Evolutionary conservation across 1,139 yeast genomes (phyloP), one percentile per base, ranked within the genome.

Genomic region (Debaryomyces coudertii): DNA sequence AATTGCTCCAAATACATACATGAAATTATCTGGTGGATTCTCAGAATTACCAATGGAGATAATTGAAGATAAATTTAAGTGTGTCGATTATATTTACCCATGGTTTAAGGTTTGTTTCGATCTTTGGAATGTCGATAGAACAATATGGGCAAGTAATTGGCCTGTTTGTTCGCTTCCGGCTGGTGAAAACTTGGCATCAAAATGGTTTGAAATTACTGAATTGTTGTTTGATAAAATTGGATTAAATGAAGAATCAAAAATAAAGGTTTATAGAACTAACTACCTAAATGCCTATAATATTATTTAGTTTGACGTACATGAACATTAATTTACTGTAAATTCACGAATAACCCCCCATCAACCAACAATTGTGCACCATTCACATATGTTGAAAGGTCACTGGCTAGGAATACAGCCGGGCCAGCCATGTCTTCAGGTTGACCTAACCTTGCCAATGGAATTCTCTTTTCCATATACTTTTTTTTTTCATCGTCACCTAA

Each of bases 391-490:
- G 77, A 64, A 49, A 73, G 52, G 42, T 75, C 80, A 49, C 77
- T 69, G 1, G 78, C 78, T 41, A 76, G 56, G 52, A 76, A 76
- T 1, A 73, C 64, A 7, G 74, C 77, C 3, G 80, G 80, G 0
- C 80, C 80, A 2, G 73, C 77, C 46, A 77, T 52, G 53, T 77
- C 81, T 9, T 62, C 58, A 2, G 79, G 68, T 11, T 56, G 52
- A 0, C 80, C 81, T 43, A 76, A 53, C 53, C 80, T 61, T 1
- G 76, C 75, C 43, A 76, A 56, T 6, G 80, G 80, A n/a, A 73
- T 69, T 50, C 79, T 58, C 2, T 63, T 63, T 46, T 65, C 69
- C 76, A 71, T 70, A 46, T 68, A 66, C 1, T 47, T 40, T 46
- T 57, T 61, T 52, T 69, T 69, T 3, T 45, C 53, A 4, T 59